Evolutionary conservation across 768 basidiomycete species (phyloP).

Genomic region (Imleria badia): DNA sequence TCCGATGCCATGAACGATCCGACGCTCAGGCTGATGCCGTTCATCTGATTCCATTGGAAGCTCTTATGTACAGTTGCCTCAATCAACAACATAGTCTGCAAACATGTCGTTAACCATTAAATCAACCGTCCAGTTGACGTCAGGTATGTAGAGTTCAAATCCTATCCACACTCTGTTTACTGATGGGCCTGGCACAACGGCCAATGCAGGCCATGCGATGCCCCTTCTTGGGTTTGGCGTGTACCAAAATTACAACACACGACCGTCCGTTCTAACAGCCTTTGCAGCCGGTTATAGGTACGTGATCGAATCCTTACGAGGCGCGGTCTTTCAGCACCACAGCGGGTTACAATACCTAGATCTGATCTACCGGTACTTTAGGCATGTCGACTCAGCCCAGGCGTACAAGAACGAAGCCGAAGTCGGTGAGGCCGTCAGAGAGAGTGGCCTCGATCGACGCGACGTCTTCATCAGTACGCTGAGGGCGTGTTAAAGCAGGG

Average conservation of each 20-base stretch:
- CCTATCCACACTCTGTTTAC: not conserved
- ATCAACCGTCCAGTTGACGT: conserved; percentile 34
- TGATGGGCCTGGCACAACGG: conserved; percentile 3
- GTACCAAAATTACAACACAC: conserved; percentile 61
- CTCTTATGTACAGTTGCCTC: conserved; percentile 14
- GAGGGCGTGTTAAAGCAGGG: not conserved
- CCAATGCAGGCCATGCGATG: conserved; percentile 48
- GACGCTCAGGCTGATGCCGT: not conserved
- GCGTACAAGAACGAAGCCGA: conserved; percentile 63
- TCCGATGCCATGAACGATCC: conserved; percentile 10
- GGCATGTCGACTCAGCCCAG: conserved; percentile 76
- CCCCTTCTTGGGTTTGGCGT: conserved; percentile 72
- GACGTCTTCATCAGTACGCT: conserved; percentile 70
- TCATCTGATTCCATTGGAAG: conserved; percentile 3
- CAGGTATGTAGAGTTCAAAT: conserved; percentile 31
- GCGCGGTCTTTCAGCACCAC: not conserved
- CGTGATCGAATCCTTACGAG: not conserved
- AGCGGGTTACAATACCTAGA: not conserved
- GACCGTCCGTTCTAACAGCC: conserved; percentile 57
- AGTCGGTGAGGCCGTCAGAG: conserved; percentile 58
- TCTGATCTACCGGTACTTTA: conserved; percentile 23
- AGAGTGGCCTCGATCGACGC: conserved; percentile 53
- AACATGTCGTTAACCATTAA: conserved; percentile 31
- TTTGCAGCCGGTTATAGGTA: conserved; percentile 67
- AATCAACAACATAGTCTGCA: conserved; percentile 3